Base-by-base conservation (phyloP, 1,284 basidiomycete species). In the Trametes hirsuta region DNA sequence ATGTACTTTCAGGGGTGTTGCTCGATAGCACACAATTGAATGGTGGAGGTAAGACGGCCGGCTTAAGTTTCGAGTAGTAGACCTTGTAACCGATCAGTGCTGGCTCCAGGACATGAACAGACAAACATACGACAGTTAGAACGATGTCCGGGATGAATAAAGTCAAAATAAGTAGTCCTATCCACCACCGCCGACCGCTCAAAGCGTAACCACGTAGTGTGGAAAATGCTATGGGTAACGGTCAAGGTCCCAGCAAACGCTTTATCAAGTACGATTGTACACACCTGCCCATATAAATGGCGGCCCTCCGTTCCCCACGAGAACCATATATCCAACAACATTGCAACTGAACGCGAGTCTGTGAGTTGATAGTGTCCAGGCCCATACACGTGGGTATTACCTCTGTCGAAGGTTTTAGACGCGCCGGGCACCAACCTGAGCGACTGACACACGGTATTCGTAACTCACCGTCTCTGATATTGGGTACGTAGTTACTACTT, bases 181-280 rank as follows among this genome's bases (percentile, higher is more conserved):
- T 22, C 53, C 58, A 55, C 53, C 37, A 59, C 41, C 25, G 55
- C 34, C 53, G 58, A 15, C 55, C 55, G 24, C 55, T 57, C 24
- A 57, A 24, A 10, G 55, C 55, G 44, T 57, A 57, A 4, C 48
- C 55, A 10, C 55, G 55, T 10, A 57, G 36, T 3, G 48, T 47
- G 9, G 55, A 57, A 18, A 57, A 57, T 18, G 42, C 55, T 56
- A n/a, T 0, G 5, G 14, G 24, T 18, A 39, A 24, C 24, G 40
- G 36, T 42, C 34, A 6, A 10, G 8, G 2, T 21, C 1, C 15
- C 5, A 46, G 4, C 2, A 15, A 24, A 14, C 30, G 30, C 30
- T 4, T 4, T 8, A 30, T 8, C 30, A 0, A n/a, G 9, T 34
- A n/a, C 11, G 3, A 46, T 5, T 25, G 2, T 6, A 18, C 48